Conservation (phyloP, 345 rosid genomes). For the Anacardium occidentale region DNA sequence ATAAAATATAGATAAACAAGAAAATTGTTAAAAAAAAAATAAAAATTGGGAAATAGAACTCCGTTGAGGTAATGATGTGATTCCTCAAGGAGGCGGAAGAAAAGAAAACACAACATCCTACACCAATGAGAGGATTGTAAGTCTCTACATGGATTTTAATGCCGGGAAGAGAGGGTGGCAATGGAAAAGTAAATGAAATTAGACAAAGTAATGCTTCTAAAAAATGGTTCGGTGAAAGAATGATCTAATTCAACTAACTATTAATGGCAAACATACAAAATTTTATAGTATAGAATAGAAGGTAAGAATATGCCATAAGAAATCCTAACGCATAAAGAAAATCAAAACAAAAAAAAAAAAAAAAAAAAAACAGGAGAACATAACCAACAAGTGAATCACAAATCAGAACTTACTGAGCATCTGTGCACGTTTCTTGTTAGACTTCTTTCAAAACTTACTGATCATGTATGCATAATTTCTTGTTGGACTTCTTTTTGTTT, state of each 20-base stretch:
- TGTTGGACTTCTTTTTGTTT: slow-evolving; percentile 27
- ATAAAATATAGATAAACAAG: background rate
- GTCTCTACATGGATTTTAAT: background rate
- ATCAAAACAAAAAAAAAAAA: background rate
- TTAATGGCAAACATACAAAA: too few relatives aligned
- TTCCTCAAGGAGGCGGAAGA: too few relatives aligned
- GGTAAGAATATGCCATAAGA: background rate
- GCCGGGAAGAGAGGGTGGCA: background rate
- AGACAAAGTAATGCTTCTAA: background rate
- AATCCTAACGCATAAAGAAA: slow-evolving; percentile 1
- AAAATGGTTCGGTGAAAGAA: too few relatives aligned
- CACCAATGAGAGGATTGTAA: background rate
- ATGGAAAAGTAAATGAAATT: background rate
- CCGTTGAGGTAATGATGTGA: background rate
- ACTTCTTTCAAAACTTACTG: too few relatives aligned
- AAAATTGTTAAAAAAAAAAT: background rate
- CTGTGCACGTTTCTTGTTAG: too few relatives aligned
- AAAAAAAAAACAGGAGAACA: slow-evolving; percentile 6
- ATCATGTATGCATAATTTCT: too few relatives aligned
- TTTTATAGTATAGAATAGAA: background rate
- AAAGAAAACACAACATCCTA: background rate
- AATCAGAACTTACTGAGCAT: slow-evolving; percentile 19
- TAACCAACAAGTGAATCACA: background rate
- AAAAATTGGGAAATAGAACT: background rate
- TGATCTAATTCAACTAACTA: too few relatives aligned